Conservation (phyloP, 179 eudicot species). For the Heliamphora ciliata region DNA sequence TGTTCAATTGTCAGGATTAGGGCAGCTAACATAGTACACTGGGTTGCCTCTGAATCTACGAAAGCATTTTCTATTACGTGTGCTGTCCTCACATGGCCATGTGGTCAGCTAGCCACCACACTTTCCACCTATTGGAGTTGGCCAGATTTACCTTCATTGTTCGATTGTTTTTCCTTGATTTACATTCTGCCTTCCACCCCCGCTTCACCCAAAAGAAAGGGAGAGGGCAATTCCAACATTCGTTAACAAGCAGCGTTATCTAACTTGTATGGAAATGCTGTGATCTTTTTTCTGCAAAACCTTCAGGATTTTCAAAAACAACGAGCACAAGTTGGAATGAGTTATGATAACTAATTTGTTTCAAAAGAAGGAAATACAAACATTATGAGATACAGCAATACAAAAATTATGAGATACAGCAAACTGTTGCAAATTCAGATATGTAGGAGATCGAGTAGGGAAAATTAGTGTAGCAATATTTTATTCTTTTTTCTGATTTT, state of each 20-base stretch:
- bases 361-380: neutral
- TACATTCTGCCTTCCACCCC: no score
- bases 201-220: no score
- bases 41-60: neutral
- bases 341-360: neutral
- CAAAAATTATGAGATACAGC: no score
- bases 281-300: no score
- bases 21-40: neutral
- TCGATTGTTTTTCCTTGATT: neutral
- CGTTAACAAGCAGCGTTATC: no score
- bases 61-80: neutral
- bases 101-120: neutral
- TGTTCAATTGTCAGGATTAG: neutral
- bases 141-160: neutral
- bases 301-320: no score
- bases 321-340: no score
- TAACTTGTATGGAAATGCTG: no score
- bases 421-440: neutral
- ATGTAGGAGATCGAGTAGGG: neutral
- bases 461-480: neutral
- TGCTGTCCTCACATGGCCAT: neutral
- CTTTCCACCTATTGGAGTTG: neutral
- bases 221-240: no score
- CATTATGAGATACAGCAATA: neutral
- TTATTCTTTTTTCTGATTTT: neutral